Conservation (phyloP, 208 protist genomes). For the Tritrichomonas musculus region DNA sequence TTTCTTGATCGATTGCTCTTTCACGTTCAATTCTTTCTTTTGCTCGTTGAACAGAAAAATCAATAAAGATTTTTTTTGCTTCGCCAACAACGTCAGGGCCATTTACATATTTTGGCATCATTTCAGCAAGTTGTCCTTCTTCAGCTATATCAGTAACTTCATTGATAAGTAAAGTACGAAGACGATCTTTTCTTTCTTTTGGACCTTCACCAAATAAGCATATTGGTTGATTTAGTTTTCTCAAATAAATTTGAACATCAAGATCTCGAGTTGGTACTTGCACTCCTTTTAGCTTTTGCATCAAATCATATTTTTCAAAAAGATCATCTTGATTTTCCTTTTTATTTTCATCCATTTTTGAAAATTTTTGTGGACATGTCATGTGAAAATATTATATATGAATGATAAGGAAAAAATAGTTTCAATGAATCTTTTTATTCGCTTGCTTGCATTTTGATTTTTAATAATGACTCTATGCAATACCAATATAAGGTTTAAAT, state of each 20-base stretch:
- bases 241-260: background rate
- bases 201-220: conserved; percentile 15
- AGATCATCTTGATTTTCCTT: no score
- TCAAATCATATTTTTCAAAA: background rate
- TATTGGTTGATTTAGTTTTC: background rate
- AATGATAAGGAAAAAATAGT: no score
- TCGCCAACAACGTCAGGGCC: background rate
- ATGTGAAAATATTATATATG: no score
- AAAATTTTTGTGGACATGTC: no score
- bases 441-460: no score
- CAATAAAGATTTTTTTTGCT: background rate
- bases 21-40: background rate
- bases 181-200: background rate
- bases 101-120: background rate
- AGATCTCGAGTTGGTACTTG: background rate
- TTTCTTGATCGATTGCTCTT: background rate
- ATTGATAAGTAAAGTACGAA: background rate
- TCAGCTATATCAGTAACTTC: background rate
- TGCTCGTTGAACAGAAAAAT: background rate
- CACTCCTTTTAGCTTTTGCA: background rate
- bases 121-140: background rate
- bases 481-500: no score
- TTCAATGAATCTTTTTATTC: no score
- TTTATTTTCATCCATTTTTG: no score
- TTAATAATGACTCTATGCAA: no score